phyloP scores from a whole-genome alignment of 2,329 filamentous ascomycete species.

The Torrubiella hemipterigena region DNA sequence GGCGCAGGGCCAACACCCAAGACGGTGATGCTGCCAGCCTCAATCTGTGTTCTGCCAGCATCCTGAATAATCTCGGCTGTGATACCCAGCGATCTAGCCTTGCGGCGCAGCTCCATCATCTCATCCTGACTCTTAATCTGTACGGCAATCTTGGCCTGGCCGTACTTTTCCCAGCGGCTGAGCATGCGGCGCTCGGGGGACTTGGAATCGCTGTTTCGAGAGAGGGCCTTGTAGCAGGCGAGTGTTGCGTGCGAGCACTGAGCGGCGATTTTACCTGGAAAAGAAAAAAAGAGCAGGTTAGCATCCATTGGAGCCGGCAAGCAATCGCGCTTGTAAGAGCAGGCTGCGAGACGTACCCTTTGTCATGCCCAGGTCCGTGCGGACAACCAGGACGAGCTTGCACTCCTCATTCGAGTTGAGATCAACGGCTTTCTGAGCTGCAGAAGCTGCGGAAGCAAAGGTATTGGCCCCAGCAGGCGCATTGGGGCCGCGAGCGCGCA shows the following conservation, averaged over 20 bases:
- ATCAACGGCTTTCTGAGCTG: conserved; percentile 29
- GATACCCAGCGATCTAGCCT: conserved; percentile 71
- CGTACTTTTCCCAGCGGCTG: conserved; percentile 70
- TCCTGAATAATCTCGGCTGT: conserved; percentile 87
- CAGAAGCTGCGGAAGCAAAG: too few relatives aligned
- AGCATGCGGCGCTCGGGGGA: conserved; percentile 52
- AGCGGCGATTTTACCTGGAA: conserved; percentile 84
- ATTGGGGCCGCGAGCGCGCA: conserved; percentile 21
- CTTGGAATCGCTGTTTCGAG: conserved; percentile 38
- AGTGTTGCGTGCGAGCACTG: conserved; percentile 95
- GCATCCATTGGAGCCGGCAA: background rate
- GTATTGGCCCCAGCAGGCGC: conserved; percentile 10
- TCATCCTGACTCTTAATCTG: conserved; percentile 83
- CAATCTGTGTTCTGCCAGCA: conserved; percentile 95
- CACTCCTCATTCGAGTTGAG: conserved; percentile 58
- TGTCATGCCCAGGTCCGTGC: conserved; percentile 93
- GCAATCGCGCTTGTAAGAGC: background rate
- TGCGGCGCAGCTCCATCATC: conserved; percentile 58
- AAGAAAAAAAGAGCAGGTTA: conserved; percentile 1
- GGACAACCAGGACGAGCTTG: conserved; percentile 84
- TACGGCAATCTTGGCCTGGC: conserved; percentile 88
- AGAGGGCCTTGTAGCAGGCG: conserved; percentile 85
- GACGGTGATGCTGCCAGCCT: conserved; percentile 82
- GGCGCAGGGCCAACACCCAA: conserved; percentile 74
- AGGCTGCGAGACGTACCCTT: conserved; percentile 52